Evolutionary conservation across 208 protist species (phyloP).

Genomic region (Crithidia sp.): DNA sequence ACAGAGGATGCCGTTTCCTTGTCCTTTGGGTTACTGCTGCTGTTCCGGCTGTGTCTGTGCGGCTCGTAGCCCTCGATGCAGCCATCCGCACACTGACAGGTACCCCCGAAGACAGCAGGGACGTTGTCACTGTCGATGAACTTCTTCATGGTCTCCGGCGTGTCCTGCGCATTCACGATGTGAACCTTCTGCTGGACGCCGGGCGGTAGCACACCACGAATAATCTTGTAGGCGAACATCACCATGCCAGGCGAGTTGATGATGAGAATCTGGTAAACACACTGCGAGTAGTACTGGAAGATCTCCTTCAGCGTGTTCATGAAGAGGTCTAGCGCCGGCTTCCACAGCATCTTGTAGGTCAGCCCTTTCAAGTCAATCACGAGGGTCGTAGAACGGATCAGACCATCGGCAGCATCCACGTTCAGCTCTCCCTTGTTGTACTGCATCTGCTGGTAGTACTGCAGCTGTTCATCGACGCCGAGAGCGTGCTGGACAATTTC

Average conservation of each 20-base stretch:
- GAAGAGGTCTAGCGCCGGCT: conserved; percentile 64
- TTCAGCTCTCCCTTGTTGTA: conserved; percentile 7
- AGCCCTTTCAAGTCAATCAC: conserved; percentile 53
- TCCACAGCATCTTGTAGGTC: conserved; percentile 70
- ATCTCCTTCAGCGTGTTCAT: conserved; percentile 33
- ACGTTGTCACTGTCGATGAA: conserved; percentile 49
- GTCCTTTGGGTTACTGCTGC: background rate
- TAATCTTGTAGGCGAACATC: conserved; percentile 61
- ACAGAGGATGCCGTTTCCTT: background rate
- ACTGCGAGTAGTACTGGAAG: conserved; percentile 54
- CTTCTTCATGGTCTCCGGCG: conserved; percentile 32
- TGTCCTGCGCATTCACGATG: conserved; percentile 47
- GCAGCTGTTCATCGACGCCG: conserved; percentile 43
- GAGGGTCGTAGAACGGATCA: conserved; percentile 43
- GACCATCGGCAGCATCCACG: conserved; percentile 25
- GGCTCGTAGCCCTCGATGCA: conserved; percentile 50
- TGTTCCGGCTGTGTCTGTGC: background rate
- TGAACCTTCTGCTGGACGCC: conserved; percentile 48
- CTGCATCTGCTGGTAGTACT: conserved; percentile 29
- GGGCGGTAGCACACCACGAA: conserved; percentile 42
- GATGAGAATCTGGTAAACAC: conserved; percentile 54
- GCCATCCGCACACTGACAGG: conserved; percentile 50
- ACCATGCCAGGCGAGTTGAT: conserved; percentile 65
- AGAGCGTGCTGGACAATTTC: conserved; percentile 47
- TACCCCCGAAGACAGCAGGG: conserved; percentile 53